Evolutionary conservation across 164 flowering plant species (phyloP).

Genomic region (Tinospora cordifolia): DNA sequence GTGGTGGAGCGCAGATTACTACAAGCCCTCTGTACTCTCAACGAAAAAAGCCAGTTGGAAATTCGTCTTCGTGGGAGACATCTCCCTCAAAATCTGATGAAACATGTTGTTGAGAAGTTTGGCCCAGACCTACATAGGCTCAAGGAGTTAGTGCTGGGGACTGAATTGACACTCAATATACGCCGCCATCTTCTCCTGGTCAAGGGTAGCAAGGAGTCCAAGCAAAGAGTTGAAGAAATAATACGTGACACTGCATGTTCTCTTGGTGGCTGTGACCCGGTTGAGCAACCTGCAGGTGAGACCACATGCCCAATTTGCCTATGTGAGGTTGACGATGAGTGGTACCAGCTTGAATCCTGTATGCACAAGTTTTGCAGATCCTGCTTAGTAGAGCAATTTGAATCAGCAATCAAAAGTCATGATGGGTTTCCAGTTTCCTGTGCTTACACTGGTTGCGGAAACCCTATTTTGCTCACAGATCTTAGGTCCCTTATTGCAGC

Average conservation of each 20-base stretch:
- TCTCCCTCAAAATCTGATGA: constrained; percentile 67
- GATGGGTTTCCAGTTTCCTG: constrained; percentile 74
- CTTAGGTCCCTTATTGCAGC: constrained; percentile 40
- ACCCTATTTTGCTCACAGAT: constrained; percentile 47
- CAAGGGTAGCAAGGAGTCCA: constrained; percentile 51
- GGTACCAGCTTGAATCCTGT: constrained; percentile 63
- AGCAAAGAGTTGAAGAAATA: constrained; percentile 52
- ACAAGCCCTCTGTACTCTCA: constrained; percentile 42
- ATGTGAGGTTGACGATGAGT: constrained; percentile 65
- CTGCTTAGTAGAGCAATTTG: constrained; percentile 79
- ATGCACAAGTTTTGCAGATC: constrained; percentile 53
- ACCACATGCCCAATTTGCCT: constrained; percentile 72
- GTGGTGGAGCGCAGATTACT: constrained; percentile 48
- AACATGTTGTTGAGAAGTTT: constrained; percentile 55
- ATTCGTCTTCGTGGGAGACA: constrained; percentile 56
- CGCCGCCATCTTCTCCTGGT: constrained; percentile 55
- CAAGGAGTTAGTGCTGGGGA: constrained; percentile 56
- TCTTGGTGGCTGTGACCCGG: constrained; percentile 9
- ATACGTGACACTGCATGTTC: constrained; percentile 39
- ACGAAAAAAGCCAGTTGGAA: constrained; percentile 55
- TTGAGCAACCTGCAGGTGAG: constrained; percentile 23
- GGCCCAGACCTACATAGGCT: constrained; percentile 86
- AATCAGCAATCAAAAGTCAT: constrained; percentile 57
- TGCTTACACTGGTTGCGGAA: constrained; percentile 44
- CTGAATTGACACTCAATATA: constrained; percentile 45